Evolutionary conservation across 768 basidiomycete genomes (phyloP).

Genomic region (Chlorophyllum brunneum): DNA sequence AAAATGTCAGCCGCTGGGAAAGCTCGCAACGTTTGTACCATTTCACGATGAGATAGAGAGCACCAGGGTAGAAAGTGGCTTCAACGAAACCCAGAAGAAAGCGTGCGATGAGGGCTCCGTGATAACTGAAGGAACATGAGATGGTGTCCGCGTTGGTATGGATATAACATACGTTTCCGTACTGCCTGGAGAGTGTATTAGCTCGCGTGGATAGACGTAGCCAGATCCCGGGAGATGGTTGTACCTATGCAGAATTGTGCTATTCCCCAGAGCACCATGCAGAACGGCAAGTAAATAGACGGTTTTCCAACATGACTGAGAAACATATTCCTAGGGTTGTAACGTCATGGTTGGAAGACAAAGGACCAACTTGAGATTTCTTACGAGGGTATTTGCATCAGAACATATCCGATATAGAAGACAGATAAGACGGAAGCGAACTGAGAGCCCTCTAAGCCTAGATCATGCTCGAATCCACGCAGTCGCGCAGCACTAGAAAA

Average conservation of each 20-base stretch:
- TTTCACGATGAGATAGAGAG: slow-evolving; percentile 58
- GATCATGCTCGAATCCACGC: slow-evolving; percentile 60
- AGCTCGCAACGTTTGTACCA: slow-evolving; percentile 76
- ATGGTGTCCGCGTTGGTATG: neutral
- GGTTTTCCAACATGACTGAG: slow-evolving; percentile 60
- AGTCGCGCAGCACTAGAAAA: slow-evolving; percentile 56
- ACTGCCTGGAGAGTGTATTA: slow-evolving; percentile 27
- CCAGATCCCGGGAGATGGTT: slow-evolving; percentile 1
- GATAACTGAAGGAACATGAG: slow-evolving; percentile 41
- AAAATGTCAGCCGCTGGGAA: slow-evolving; percentile 61
- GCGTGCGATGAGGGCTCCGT: slow-evolving; percentile 60
- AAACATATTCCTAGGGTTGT: slow-evolving; percentile 56
- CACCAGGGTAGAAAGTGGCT: slow-evolving; percentile 69
- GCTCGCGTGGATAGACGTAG: neutral
- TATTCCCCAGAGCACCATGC: slow-evolving; percentile 66
- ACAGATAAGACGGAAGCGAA: slow-evolving; percentile 59
- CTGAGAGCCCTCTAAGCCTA: slow-evolving; percentile 52
- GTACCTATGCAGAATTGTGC: slow-evolving; percentile 47
- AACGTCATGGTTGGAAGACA: neutral
- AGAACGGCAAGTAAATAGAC: slow-evolving; percentile 57
- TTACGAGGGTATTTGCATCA: slow-evolving; percentile 74
- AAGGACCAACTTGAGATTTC: neutral
- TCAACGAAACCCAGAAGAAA: slow-evolving; percentile 79
- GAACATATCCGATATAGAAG: slow-evolving; percentile 63
- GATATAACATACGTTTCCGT: slow-evolving; percentile 30